phyloP scores from a whole-genome alignment of 2,329 filamentous ascomycete genomes.

The Fusarium siculi region DNA sequence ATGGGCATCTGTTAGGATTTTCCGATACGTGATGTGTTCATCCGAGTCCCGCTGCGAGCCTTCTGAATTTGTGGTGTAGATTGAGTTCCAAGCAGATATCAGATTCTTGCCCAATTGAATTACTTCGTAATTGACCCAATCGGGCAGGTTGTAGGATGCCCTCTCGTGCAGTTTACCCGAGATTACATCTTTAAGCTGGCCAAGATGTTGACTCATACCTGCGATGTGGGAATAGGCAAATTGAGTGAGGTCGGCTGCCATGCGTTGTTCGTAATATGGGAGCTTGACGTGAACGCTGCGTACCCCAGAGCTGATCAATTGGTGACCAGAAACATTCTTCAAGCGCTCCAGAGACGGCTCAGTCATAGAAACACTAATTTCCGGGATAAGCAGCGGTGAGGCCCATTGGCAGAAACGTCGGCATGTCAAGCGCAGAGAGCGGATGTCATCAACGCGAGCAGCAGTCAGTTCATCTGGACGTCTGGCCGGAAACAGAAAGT shows the following conservation, averaged over 20 bases:
- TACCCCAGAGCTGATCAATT: background rate
- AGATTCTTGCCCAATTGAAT: background rate
- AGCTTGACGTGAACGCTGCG: background rate
- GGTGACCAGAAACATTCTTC: background rate
- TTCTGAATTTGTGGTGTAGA: background rate
- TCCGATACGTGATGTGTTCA: background rate
- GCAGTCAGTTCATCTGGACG: background rate
- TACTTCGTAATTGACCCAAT: background rate
- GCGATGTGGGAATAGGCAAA: background rate
- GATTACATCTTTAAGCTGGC: background rate
- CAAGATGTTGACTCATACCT: background rate
- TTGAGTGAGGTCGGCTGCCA: background rate
- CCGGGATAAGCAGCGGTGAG: background rate
- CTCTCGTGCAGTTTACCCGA: background rate
- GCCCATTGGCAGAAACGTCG: background rate
- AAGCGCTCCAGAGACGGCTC: background rate
- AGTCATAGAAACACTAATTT: background rate
- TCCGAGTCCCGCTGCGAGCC: background rate
- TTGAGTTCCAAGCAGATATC: background rate
- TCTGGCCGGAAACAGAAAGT: background rate
- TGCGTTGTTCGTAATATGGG: background rate
- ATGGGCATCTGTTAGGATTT: background rate
- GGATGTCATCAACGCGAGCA: background rate
- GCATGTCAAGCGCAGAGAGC: background rate
- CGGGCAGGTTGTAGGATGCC: background rate